Evolutionary conservation across 1,139 yeast species (phyloP).

Genomic region (Yamadazyma membranifaciens): DNA sequence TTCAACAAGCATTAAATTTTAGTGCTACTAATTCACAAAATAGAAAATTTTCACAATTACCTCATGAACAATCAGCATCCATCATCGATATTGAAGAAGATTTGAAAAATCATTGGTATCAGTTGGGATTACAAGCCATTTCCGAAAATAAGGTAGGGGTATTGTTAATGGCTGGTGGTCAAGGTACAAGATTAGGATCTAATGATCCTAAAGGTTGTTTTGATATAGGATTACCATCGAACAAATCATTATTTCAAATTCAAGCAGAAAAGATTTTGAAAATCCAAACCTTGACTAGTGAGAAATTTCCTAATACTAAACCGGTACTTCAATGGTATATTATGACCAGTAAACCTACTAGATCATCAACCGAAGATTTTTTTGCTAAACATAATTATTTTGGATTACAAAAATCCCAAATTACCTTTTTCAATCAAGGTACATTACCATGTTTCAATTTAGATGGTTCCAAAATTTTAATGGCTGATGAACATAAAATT

Average conservation of each 20-base stretch:
- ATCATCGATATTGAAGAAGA: conserved; percentile 38
- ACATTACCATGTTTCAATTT: conserved; percentile 84
- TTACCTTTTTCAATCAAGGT: conserved; percentile 89
- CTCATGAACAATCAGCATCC: conserved; percentile 48
- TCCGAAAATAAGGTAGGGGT: conserved; percentile 78
- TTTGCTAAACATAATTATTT: conserved; percentile 63
- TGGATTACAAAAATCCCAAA: conserved; percentile 60
- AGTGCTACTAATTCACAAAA: conserved; percentile 31
- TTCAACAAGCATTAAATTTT: conserved; percentile 45
- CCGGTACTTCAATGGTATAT: conserved; percentile 76
- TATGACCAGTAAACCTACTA: conserved; percentile 94
- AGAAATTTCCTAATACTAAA: conserved; percentile 22
- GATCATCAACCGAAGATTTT: conserved; percentile 69
- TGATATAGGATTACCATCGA: conserved; percentile 80
- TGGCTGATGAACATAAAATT: conserved; percentile 53
- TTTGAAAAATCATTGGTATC: conserved; percentile 45
- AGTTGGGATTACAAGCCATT: conserved; percentile 68
- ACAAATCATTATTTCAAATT: conserved; percentile 80
- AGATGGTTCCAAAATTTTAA: conserved; percentile 68
- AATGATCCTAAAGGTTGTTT: conserved; percentile 91
- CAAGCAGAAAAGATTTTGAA: conserved; percentile 84
- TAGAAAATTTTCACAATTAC: conserved; percentile 50
- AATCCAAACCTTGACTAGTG: conserved; percentile 57
- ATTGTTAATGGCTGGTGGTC: conserved; percentile 95
- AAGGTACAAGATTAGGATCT: conserved; percentile 93